Percentiles rank a stretch among this genome's conserved stretches.
phyloP scores from a whole-genome alignment of 345 rosid species.

The Dimocarpus longan region DNA sequence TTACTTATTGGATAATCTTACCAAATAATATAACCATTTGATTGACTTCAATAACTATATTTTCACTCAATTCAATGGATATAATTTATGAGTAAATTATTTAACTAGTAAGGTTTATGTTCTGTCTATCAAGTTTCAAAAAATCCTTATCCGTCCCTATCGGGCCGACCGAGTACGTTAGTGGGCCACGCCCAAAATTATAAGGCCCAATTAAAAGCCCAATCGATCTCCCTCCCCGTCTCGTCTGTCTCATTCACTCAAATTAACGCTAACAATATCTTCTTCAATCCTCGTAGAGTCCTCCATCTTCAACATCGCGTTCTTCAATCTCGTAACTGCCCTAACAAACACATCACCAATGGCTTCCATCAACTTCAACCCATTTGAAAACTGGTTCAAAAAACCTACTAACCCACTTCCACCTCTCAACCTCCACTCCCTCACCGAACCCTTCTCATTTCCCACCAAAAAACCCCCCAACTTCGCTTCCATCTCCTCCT shows the following conservation, averaged over 20 bases:
- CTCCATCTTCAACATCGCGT: slow-evolving; percentile 3
- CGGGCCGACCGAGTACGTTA: too few species aligned
- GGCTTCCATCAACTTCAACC: slow-evolving; percentile 80
- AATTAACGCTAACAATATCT: neutral
- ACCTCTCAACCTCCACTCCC: slow-evolving; percentile 47
- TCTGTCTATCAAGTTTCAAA: too few species aligned
- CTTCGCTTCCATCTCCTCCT: slow-evolving; percentile 61
- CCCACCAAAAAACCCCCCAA: slow-evolving; percentile 24
- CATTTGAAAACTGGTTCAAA: slow-evolving; percentile 78
- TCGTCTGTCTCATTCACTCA: neutral
- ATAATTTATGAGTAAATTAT: too few species aligned
- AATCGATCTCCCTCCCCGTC: neutral
- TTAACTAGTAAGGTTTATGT: too few species aligned
- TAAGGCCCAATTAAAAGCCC: neutral
- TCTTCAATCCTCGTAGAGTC: neutral
- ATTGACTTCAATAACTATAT: too few species aligned
- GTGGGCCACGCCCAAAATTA: neutral
- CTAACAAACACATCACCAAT: slow-evolving; percentile 22
- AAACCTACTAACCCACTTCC: slow-evolving; percentile 71
- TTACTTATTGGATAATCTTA: too few species aligned
- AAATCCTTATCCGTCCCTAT: too few species aligned
- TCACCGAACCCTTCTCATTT: slow-evolving; percentile 39
- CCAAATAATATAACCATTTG: too few species aligned
- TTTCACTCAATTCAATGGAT: too few species aligned
- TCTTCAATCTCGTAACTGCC: neutral